These are phyloP conservation scores for Jatropha podagrica DNA, from an alignment of 441 rosid genomes.

Conservation along the genomic window DNA sequence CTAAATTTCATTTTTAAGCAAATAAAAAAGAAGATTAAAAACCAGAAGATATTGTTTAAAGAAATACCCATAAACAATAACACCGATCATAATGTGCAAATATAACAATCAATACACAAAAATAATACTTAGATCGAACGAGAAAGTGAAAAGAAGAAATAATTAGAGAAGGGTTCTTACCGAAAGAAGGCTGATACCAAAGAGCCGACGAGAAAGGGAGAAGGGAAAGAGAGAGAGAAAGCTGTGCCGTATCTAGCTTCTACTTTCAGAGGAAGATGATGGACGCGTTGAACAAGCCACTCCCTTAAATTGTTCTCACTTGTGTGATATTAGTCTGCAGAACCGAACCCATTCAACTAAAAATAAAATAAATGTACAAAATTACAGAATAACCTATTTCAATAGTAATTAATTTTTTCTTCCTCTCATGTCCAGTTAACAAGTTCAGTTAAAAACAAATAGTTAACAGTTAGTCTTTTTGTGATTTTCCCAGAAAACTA, in stretches of 20 bases:
- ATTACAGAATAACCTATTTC: neutral
- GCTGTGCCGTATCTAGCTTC: neutral
- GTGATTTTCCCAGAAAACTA: no score
- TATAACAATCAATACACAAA: neutral
- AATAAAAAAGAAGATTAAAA: neutral
- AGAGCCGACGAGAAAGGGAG: neutral
- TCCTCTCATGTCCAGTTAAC: no score
- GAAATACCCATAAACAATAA: no score
- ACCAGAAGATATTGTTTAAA: neutral
- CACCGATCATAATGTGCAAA: neutral
- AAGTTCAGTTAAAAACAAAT: no score
- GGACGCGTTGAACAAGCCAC: neutral
- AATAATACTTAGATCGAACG: neutral
- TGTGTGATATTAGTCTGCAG: neutral
- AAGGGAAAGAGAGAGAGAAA: neutral
- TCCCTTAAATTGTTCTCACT: neutral
- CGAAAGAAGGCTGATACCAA: constrained; percentile 5
- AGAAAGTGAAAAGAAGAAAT: neutral
- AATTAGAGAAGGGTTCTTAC: neutral
- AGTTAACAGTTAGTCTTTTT: no score
- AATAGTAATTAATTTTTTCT: no score
- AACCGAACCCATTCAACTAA: neutral
- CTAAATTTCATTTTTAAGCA: neutral
- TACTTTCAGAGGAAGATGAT: neutral
- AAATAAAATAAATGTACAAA: neutral